Evolutionary conservation across 1,284 basidiomycete genomes (phyloP), one percentile per base, ranked within the genome.

Genomic region (Rhodofomes roseus): DNA sequence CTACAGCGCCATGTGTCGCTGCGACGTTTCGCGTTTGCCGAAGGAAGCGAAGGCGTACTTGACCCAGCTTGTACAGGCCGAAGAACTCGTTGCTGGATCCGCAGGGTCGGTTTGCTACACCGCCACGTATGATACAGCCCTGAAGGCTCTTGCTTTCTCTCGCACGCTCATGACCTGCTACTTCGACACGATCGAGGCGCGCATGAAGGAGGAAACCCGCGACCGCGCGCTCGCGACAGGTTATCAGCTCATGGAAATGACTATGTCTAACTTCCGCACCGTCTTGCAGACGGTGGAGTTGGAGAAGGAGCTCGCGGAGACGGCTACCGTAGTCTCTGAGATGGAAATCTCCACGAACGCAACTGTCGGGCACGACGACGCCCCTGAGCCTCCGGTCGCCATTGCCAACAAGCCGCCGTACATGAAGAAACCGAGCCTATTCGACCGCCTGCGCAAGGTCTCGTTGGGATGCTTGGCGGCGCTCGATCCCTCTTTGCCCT

Each of bases 171-270:
- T 60, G 37, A 9, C 55, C 31, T n/a, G 46, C 18, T 48, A 56
- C 51, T 44, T 40, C 27, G 50, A 40, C 59, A 60, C 48, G 9
- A 34, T 56, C 20, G 36, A 52, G n/a, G n/a, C 25, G 12, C 29
- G 31, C n/a, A 16, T 18, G n/a, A 37, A 60, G 11, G 29, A 36
- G 34, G 31, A 20, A 14, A 37, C 41, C 11, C 34, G 34, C 23
- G 16, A 48, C 44, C 3, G 39, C 1, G 29, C n/a, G 4, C 48
- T 51, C n/a, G 31, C 29, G 18, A 46, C 25, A 7, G 59, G 46
- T 4, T 60, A 56, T 34, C 59, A 56, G 25, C 36, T 60, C 36
- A 41, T 60, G 59, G 55, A 56, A 37, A 52, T 56, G 55, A 56
- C 54, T 7, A 56, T 60, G 59, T 43, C 44, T 12, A 44, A 36